phyloP scores from a whole-genome alignment of 495 filamentous ascomycete species.

The Hypoxylon fragiforme region DNA sequence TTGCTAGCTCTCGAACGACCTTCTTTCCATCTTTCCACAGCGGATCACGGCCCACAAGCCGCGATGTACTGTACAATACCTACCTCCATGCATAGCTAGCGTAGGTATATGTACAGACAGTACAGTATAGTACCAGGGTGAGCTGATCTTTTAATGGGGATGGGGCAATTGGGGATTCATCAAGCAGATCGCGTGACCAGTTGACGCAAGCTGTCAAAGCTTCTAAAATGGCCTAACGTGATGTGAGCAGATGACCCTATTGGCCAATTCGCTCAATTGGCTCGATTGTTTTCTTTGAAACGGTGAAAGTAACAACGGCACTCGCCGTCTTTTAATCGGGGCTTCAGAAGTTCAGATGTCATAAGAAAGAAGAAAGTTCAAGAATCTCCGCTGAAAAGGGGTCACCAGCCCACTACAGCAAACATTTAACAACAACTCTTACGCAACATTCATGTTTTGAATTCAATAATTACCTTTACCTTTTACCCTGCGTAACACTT shows the following conservation, averaged over 20 bases:
- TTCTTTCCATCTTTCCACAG: slow-evolving; percentile 5
- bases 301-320: slow-evolving; percentile 9
- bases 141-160: slow-evolving; percentile 27
- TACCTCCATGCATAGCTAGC: too few species aligned
- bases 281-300: slow-evolving; percentile 2
- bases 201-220: slow-evolving; percentile 24
- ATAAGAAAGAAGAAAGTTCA: slow-evolving; percentile 34
- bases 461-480: too few species aligned
- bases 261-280: slow-evolving; percentile 27
- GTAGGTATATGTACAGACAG: too few species aligned
- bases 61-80: too few species aligned
- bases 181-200: slow-evolving; percentile 29
- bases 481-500: too few species aligned
- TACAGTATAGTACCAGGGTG: too few species aligned
- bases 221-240: slow-evolving; percentile 11
- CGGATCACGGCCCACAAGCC: slow-evolving; percentile 3
- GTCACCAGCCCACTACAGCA: slow-evolving; percentile 3
- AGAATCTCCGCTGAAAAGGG: slow-evolving; percentile 18
- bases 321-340: slow-evolving; percentile 9
- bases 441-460: too few species aligned
- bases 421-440: too few species aligned
- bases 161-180: slow-evolving; percentile 25
- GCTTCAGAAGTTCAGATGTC: too few species aligned
- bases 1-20: slow-evolving; percentile 30
- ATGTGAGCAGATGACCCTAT: slow-evolving; percentile 24